phyloP scores from a whole-genome alignment of 2,329 filamentous ascomycete species.

The Bipolaris oryzae region DNA sequence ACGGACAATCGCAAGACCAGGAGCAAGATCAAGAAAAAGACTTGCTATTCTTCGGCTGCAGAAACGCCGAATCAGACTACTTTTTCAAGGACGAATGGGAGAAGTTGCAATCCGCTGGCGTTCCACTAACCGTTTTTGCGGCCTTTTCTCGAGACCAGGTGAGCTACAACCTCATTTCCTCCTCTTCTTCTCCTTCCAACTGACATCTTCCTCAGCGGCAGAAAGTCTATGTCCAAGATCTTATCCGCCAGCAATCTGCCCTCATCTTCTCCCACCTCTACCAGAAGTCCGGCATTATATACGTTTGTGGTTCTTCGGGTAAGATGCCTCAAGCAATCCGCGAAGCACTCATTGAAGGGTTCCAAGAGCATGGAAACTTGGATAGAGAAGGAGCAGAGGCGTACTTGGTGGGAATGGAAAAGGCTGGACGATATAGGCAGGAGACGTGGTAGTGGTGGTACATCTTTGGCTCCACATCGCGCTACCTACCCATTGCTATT shows the following conservation, averaged over 20 bases:
- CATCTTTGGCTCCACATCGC: no score
- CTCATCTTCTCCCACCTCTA: conserved; percentile 60
- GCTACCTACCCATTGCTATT: no score
- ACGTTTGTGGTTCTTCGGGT: conserved; percentile 67
- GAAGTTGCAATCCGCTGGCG: conserved; percentile 48
- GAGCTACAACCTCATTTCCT: conserved; percentile 3
- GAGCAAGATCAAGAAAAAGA: conserved; percentile 18
- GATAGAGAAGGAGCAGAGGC: conserved; percentile 59
- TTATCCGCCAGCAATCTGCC: conserved; percentile 58
- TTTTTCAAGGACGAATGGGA: conserved; percentile 83
- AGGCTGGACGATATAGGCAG: conserved; percentile 66
- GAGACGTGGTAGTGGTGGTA: conserved; percentile 66
- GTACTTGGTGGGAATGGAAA: conserved; percentile 65
- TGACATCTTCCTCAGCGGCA: conserved; percentile 44
- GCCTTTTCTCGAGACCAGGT: conserved; percentile 75
- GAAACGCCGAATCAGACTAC: conserved; percentile 76
- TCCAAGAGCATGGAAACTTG: conserved; percentile 53
- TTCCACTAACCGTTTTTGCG: conserved; percentile 60
- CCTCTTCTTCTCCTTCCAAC: not conserved
- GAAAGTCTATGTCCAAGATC: conserved; percentile 72
- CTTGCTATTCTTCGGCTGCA: conserved; percentile 82
- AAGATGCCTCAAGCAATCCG: conserved; percentile 74
- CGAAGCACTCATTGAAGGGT: conserved; percentile 67
- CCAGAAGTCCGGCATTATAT: conserved; percentile 59
- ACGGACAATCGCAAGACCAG: not conserved